Percentiles rank a stretch among this genome's conserved stretches.
These are phyloP conservation scores for Corrigiola litoralis DNA, from an alignment of 179 eudicot species.

Conservation along the genomic window DNA sequence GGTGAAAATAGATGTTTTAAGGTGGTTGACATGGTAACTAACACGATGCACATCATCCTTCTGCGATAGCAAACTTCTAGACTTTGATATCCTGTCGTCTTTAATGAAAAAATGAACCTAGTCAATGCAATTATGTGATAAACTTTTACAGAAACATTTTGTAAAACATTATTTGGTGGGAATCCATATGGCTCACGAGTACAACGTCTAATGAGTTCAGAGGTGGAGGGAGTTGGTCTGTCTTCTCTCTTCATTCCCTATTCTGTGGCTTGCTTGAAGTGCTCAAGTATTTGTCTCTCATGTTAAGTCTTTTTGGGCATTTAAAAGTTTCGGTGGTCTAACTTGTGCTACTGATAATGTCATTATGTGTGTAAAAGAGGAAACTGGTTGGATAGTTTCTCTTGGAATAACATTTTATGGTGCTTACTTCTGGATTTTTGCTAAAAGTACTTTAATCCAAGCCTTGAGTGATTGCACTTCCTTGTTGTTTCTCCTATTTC, in stretches of 20 bases:
- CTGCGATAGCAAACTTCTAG: too few relatives aligned
- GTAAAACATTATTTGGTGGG: too few relatives aligned
- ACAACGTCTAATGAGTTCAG: background rate
- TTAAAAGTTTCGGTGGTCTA: background rate
- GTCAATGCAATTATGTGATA: too few relatives aligned
- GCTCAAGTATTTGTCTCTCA: background rate
- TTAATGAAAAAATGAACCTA: too few relatives aligned
- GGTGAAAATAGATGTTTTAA: too few relatives aligned
- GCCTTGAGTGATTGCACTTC: background rate
- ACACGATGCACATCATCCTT: too few relatives aligned
- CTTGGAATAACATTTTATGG: background rate
- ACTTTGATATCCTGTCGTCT: too few relatives aligned
- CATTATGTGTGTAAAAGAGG: background rate
- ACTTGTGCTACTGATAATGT: background rate
- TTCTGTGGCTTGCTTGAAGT: background rate
- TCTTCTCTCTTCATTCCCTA: background rate
- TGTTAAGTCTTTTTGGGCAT: background rate
- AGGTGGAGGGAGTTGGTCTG: background rate
- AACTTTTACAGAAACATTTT: too few relatives aligned
- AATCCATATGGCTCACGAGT: background rate
- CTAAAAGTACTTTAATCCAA: background rate
- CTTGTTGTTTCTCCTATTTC: background rate
- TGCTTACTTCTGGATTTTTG: background rate
- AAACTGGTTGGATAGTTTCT: background rate
- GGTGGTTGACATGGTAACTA: background rate